These are phyloP conservation scores for Cenchrus purpureus DNA, from an alignment of 176 grass and related monocot species.

Conservation along the genomic window DNA sequence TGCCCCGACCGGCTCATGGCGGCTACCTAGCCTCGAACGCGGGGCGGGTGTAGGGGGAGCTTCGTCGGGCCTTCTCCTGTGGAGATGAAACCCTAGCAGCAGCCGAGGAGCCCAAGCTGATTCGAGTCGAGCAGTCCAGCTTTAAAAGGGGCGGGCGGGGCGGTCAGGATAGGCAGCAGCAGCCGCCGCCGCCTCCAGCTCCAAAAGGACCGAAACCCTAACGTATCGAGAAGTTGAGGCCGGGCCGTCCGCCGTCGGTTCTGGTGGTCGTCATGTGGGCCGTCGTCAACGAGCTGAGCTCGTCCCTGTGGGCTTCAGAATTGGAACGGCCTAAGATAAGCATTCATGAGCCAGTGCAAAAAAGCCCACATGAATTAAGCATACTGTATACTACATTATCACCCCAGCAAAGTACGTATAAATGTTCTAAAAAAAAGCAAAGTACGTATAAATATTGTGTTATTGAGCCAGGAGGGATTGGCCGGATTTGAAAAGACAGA, in stretches of 20 bases:
- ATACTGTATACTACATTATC: too few relatives aligned
- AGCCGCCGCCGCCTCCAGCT: not conserved
- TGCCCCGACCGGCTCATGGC: constrained; percentile 86
- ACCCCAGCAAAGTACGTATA: too few relatives aligned
- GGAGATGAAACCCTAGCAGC: constrained; percentile 36
- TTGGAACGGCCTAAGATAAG: too few relatives aligned
- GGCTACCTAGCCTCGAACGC: not conserved
- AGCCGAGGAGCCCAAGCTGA: not conserved
- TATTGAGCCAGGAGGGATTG: too few relatives aligned
- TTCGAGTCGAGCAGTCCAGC: not conserved
- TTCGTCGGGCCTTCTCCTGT: not conserved
- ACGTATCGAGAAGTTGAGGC: not conserved
- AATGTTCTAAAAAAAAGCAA: too few relatives aligned
- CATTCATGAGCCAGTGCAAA: too few relatives aligned
- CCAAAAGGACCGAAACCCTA: not conserved
- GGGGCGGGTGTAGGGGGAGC: not conserved
- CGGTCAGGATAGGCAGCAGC: not conserved
- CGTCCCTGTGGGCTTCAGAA: too few relatives aligned
- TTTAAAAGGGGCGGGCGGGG: constrained; percentile 1
- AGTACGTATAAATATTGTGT: too few relatives aligned
- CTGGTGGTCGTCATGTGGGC: not conserved
- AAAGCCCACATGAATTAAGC: too few relatives aligned
- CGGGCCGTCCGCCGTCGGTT: too few relatives aligned
- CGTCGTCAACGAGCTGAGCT: too few relatives aligned
- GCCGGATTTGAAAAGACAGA: too few relatives aligned